phyloP scores from a whole-genome alignment of 495 filamentous ascomycete species.

The Talaromyces borbonicus region DNA sequence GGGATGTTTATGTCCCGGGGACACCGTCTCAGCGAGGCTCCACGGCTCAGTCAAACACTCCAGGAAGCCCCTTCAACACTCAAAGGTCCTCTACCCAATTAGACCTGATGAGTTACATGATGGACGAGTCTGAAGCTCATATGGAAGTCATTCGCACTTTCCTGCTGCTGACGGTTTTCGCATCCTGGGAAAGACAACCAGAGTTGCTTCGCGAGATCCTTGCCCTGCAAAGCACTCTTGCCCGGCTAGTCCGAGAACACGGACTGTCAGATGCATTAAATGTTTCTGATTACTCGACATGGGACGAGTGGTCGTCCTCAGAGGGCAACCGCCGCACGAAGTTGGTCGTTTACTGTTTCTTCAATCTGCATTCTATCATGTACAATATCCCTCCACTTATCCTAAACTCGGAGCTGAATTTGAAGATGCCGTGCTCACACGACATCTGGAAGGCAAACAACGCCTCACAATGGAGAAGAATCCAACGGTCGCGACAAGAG shows the following conservation, averaged over 20 bases:
- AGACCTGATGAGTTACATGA: constrained; percentile 26
- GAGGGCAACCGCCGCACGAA: constrained; percentile 44
- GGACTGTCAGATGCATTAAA: constrained; percentile 30
- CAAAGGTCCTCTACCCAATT: constrained; percentile 24
- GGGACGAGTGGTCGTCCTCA: constrained; percentile 40
- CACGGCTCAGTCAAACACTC: constrained; percentile 29
- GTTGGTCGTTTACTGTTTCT: constrained; percentile 44
- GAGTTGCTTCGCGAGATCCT: constrained; percentile 41
- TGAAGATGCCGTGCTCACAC: constrained; percentile 41
- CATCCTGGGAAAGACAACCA: constrained; percentile 44
- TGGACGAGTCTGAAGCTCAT: constrained; percentile 39
- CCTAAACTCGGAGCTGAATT: constrained; percentile 37
- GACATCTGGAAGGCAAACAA: constrained; percentile 43
- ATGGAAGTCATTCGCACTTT: constrained; percentile 43
- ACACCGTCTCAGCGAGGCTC: constrained; percentile 30
- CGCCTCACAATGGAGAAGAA: constrained; percentile 34
- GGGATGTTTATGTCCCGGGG: constrained; percentile 33
- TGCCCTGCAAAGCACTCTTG: constrained; percentile 39
- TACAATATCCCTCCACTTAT: constrained; percentile 46
- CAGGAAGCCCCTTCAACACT: constrained; percentile 31
- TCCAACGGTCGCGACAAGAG: constrained; percentile 26
- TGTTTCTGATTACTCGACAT: constrained; percentile 27
- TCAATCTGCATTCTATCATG: constrained; percentile 45
- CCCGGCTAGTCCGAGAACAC: constrained; percentile 38
- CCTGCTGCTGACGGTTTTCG: constrained; percentile 39